Base-by-base conservation (phyloP, 2,329 filamentous ascomycete species). In the Pseudonectria buxi region DNA sequence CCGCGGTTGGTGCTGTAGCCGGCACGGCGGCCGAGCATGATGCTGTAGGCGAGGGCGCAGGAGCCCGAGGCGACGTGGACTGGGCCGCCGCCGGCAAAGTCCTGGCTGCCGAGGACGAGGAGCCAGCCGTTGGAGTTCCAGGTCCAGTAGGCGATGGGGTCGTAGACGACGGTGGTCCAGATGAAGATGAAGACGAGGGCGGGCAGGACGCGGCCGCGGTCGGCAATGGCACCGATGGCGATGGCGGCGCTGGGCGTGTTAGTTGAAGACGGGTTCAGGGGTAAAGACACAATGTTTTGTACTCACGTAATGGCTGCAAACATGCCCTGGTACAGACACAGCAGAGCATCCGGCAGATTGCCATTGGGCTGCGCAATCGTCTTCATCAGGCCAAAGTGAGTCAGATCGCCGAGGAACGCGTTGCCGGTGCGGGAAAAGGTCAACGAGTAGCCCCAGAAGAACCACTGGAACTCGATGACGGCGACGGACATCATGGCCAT, bases 361-460 rank as follows among this genome's bases (percentile, higher is more conserved):
- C 82, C 87, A 7, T 83, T 88, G 14, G 86, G 86, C 45, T 79
- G 72, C 26, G 67, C 88, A 15, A 94, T 69, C 7, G 88, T 85
- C 58, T 86, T 74, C 63, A 74, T 83, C 50, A 94, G 75, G 24
- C 86, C 88, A 52, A 94, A 82, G 71, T 94, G 89, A 47, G 76
- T 69, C 31, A 94, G 71, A 46, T 88, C 76, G 30, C 87, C 87
- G 41, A 94, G 82, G 67, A 79, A 94, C 45, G 71, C 71, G 49
- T 82, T 83, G 39, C 85, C 85, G 14, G 77, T 77, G 61, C 88
- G 85, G 6, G 85, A 88, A 63, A 94, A 94, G 44, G 86, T 74
- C 34, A 94, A 68, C 10, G 84, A 90, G 62, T 90, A 94, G 31
- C 87, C 87, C 87, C 87, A 94, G 69, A 94, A 90, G 69, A 94